Base-by-base conservation (phyloP, 2,329 filamentous ascomycete species). In the Epichloe sibirici region DNA sequence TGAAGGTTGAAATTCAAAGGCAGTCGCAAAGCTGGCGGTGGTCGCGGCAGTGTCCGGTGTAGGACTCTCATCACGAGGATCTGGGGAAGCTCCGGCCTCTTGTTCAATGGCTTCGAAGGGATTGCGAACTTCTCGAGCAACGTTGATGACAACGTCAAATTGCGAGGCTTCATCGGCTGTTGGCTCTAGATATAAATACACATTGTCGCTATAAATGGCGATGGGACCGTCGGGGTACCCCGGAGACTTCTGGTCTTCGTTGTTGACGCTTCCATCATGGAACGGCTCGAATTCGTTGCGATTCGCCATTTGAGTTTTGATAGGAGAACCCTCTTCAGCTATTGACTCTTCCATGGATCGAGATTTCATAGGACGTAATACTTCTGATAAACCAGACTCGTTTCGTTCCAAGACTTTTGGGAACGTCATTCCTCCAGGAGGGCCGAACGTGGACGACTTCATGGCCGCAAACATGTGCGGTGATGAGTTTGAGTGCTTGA, bases 141-240 rank as follows among this genome's bases (percentile, higher is more conserved):
- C 88, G 57, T 94, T 94, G 63, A 93, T 82, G 17, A 94, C 82
- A 3, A 91, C 84, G 59, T 93, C 88, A 58, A 90, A 94, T 37
- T 79, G 75, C 11, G 83, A 76, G 2, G 87, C 87, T 64, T 90
- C 85, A 42, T 90, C 83, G 0, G 83, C 83, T 1, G 84, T 88
- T 0, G 88, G 88, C 64, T 94, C 88, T 42, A 88, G 73, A 61
- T 90, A 94, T 0, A 93, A 75, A 62, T 83, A 90, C 7, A 94
- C 82, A 45, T 84, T 79, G 53, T 88, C 83, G 51, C 82, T 82
- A 58, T 91, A 90, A 49, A 94, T 90, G 59, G 86, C 83, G 51
- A 91, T 85, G 0, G 88, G 88, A 0, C 88, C 88, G 58, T 89
- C 79, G 0, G 88, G 88, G 63, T 94, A 94, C 1, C 86, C 86